Evolutionary conservation across 116 monocot species (phyloP).

Genomic region (Thalassia testudinum): DNA sequence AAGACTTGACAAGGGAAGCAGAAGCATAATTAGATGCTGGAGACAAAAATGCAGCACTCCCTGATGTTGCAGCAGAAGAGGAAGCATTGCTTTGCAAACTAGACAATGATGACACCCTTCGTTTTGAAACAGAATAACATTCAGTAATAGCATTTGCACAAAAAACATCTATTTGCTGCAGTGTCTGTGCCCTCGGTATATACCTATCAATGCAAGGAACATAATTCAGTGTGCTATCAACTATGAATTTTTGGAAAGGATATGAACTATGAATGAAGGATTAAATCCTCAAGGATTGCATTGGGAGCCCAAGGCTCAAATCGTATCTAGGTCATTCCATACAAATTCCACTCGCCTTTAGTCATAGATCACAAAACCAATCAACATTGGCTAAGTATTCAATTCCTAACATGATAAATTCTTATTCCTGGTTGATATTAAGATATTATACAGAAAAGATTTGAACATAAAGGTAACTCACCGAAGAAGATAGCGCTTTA

Average conservation of each 20-base stretch:
- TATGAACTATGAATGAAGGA: no score
- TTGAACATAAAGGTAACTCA: constrained; percentile 19
- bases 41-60: constrained; percentile 12
- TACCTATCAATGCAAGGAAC: constrained; percentile 74
- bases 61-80: constrained; percentile 14
- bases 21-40: constrained; percentile 53
- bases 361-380: no score
- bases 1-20: constrained; percentile 71
- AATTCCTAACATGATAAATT: no score
- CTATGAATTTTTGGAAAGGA: no score
- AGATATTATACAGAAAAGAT: neutral
- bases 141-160: constrained; percentile 61
- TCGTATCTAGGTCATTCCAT: no score
- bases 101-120: constrained; percentile 23
- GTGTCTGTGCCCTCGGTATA: constrained; percentile 60
- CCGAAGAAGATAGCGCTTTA: constrained; percentile 87
- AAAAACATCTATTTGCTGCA: constrained; percentile 79
- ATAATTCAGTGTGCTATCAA: no score
- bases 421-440: no score
- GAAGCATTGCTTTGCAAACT: constrained; percentile 22
- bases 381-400: no score
- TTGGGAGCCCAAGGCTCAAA: no score
- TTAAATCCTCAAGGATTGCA: no score
- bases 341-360: no score
- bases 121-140: constrained; percentile 36